Evolutionary conservation across 2,329 filamentous ascomycete genomes (phyloP), one percentile per base, ranked within the genome.

Genomic region (Fusarium falciforme): DNA sequence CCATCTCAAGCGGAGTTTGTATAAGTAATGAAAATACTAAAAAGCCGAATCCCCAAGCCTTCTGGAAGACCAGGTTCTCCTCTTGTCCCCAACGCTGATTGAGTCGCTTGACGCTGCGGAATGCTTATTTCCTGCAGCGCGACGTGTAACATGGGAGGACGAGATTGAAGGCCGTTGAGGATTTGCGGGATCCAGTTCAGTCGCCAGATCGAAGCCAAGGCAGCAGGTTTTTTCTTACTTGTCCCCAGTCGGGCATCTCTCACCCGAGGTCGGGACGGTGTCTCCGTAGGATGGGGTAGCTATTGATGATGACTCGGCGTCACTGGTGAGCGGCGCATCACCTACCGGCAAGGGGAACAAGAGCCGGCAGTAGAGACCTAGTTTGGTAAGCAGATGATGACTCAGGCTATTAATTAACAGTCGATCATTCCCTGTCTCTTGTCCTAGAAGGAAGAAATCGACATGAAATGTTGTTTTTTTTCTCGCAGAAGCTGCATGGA

Each of bases 91-190:
- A 40, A 20, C 27, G 29, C 38, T 47, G 25, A 61, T 61, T 47
- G 54, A 36, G 33, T 66, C 57, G 70, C 38, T 67, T 58, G 59
- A 65, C 20, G n/a, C 70, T 44, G 52, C 20, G 31, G 27, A 55
- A 74, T 73, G 71, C 71, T 73, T 73, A 72, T 73, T 74, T 72
- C 25, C 11, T 33, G 14, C 40, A 40, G 61, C 49, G 33, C 36
- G 60, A 64, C 42, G 20, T 62, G 60, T 33, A 52, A 38, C 60
- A 62, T 58, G 54, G 54, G 33, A 38, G 22, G 54, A 58, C 54
- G 6, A 58, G 42, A 4, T 61, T 47, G 44, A 47, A 47, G 47
- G 35, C n/a, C 35, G 44, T 29, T 42, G 9, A 52, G 25, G 55
- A 17, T 22, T 60, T 60, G 29, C 22, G 38, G 67, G 55, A 64